A percentile compares a stretch with the other conserved stretches of the same genome.
phyloP scores from a whole-genome alignment of 2,329 filamentous ascomycete species.

The Fusarium nisikadoi region DNA sequence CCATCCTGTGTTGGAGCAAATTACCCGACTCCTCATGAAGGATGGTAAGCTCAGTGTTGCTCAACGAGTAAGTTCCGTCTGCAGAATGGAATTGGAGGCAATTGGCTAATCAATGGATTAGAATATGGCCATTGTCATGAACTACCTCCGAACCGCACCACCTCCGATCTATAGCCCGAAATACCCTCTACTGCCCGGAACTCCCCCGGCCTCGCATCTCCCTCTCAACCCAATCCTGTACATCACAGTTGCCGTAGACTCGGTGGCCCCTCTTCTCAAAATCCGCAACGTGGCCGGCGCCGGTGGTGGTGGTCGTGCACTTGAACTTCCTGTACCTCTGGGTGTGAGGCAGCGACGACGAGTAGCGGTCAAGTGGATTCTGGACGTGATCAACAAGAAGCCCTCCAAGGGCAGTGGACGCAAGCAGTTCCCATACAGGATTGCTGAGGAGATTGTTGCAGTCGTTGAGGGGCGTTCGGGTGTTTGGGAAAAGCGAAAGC shows the following conservation, averaged over 20 bases:
- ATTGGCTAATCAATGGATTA: conserved; percentile 51
- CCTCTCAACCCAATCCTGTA: conserved; percentile 91
- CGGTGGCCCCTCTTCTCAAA: conserved; percentile 86
- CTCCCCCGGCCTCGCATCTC: conserved; percentile 80
- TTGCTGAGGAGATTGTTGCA: conserved; percentile 87
- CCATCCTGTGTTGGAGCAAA: conserved; percentile 83
- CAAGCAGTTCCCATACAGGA: conserved; percentile 77
- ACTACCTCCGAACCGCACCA: conserved; percentile 83
- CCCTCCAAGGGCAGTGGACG: conserved; percentile 76
- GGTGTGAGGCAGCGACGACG: conserved; percentile 79
- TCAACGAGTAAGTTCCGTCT: conserved; percentile 74
- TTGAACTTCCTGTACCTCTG: conserved; percentile 86
- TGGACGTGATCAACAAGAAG: conserved; percentile 84
- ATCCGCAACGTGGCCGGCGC: conserved; percentile 80
- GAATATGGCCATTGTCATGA: conserved; percentile 88
- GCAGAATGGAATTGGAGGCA: background rate
- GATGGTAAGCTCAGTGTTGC: conserved; percentile 90
- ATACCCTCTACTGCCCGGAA: conserved; percentile 78
- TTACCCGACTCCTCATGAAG: conserved; percentile 90
- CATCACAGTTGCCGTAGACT: conserved; percentile 90
- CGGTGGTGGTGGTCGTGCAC: conserved; percentile 84
- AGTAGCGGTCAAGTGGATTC: conserved; percentile 86
- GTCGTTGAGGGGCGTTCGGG: conserved; percentile 86
- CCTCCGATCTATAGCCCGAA: conserved; percentile 79
- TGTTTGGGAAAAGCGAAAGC: conserved; percentile 84